Base-by-base conservation (phyloP, 2,329 filamentous ascomycete genomes). In the Incumbomyces lentus region DNA sequence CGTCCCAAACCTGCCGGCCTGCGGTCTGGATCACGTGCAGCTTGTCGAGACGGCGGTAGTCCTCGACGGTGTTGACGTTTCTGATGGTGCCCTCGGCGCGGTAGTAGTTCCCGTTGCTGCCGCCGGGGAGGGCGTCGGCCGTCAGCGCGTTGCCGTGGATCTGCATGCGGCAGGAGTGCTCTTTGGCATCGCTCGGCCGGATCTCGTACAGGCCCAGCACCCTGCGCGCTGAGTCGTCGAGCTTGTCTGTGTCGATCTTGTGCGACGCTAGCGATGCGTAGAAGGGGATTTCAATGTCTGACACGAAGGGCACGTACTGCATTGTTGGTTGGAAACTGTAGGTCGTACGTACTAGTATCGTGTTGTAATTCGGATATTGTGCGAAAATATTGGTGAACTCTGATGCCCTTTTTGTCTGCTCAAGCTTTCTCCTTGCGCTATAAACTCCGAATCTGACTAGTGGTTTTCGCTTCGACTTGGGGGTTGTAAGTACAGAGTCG, bases 231-330 rank as follows among this genome's bases (percentile, higher is more conserved):
- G 89, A 94, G 65, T 94, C 90, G 69, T 95, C 86, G 43, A 98
- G 85, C 68, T 89, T 95, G 69, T 95, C 92, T 75, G 94, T 83
- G 64, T 96, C 88, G 62, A 98, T 87, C 69, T 98, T 98, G 55
- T 84, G 84, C 5, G 83, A 80, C 49, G 93, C 92, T n/a, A 98
- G 78, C 4, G 87, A 82, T 38, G 86, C 84, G 64, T 95, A 98
- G 67, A 98, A 98, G 37, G 88, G 86, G 36, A 96, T 75, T 63
- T 98, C 92, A 61, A 96, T 88, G 68, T 95, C 87, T 40, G 90
- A 95, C 34, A 82, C 79, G 72, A 95, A 96, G 1, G 90, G 83
- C 50, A 87, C 86, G 66, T 89, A 98, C 70, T 82, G 79, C 63
- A 86, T 72, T 47, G 56, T 31, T 18, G 38, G 26, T 34, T 43